Conservation (phyloP, 2,329 filamentous ascomycete species). For the Pseudogymnoascus sp. region DNA sequence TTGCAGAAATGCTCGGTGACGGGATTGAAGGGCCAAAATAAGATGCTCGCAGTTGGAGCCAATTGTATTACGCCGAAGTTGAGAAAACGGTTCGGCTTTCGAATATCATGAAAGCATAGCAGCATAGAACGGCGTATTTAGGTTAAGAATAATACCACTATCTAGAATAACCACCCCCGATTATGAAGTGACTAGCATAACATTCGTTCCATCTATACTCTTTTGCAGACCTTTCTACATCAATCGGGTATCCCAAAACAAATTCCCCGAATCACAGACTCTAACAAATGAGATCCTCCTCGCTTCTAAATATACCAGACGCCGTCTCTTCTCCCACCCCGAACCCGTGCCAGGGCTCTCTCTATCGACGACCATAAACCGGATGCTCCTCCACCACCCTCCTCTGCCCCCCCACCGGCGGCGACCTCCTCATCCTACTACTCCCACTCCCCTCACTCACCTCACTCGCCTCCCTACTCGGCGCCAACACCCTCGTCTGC, state of each 20-base stretch:
- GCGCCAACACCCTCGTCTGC: background rate
- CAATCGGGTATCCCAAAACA: background rate
- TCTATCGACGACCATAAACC: constrained; percentile 1
- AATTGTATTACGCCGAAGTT: background rate
- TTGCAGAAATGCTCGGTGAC: background rate
- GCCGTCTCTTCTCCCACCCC: background rate
- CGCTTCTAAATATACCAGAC: constrained; percentile 1
- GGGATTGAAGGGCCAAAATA: constrained; percentile 1
- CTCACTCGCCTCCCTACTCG: background rate
- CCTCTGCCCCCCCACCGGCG: background rate
- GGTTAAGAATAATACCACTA: background rate
- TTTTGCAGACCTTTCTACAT: background rate
- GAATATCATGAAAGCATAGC: background rate
- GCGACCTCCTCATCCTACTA: background rate
- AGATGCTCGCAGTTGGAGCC: background rate
- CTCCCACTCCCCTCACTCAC: background rate
- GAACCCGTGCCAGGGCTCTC: background rate
- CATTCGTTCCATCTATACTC: background rate
- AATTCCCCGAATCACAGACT: background rate
- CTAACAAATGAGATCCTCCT: background rate
- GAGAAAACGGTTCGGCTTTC: background rate
- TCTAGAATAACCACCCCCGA: background rate
- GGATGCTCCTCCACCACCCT: background rate
- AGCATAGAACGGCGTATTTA: background rate
- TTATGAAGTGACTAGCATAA: background rate